Conservation (phyloP, 352 stramenopile genomes). For the Globisporangium heterothallicum region DNA sequence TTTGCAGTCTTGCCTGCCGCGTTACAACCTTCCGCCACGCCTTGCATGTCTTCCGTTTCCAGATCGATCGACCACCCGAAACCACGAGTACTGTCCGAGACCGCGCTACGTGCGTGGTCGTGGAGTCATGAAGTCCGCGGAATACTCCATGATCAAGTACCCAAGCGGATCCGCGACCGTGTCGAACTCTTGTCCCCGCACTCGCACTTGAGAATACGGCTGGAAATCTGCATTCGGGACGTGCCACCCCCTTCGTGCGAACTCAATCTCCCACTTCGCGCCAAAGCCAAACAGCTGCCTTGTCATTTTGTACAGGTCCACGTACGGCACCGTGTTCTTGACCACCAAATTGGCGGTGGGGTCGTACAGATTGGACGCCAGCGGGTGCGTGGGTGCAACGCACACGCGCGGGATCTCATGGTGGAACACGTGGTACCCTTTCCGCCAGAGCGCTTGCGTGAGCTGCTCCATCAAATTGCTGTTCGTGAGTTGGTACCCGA, state of each 20-base stretch:
- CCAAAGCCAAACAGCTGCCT: slow-evolving; percentile 5
- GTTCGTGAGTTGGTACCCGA: slow-evolving; percentile 16
- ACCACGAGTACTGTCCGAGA: too few species aligned
- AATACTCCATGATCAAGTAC: slow-evolving; percentile 36
- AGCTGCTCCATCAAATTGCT: slow-evolving; percentile 6
- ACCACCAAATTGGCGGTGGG: slow-evolving; percentile 10
- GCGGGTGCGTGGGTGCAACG: slow-evolving; percentile 33
- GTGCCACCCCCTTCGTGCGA: slow-evolving; percentile 8
- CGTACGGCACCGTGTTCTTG: slow-evolving; percentile 22
- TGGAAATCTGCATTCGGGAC: slow-evolving; percentile 19
- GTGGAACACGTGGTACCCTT: slow-evolving; percentile 38
- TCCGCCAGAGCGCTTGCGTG: slow-evolving; percentile 18
- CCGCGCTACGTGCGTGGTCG: neutral
- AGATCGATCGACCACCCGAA: neutral
- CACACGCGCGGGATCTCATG: slow-evolving; percentile 35
- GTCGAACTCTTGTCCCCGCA: slow-evolving; percentile 30
- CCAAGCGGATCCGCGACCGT: slow-evolving; percentile 34
- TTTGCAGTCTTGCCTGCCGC: too few species aligned
- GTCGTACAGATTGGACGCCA: slow-evolving; percentile 26
- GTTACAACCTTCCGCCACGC: too few species aligned
- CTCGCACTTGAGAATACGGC: slow-evolving; percentile 24
- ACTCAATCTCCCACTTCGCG: slow-evolving; percentile 17
- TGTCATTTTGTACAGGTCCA: slow-evolving; percentile 34
- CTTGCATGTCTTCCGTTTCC: too few species aligned
- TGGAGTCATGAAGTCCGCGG: slow-evolving; percentile 24